Evolutionary conservation across 1,284 basidiomycete species (phyloP).

Genomic region (Exsudoporus floridanus): DNA sequence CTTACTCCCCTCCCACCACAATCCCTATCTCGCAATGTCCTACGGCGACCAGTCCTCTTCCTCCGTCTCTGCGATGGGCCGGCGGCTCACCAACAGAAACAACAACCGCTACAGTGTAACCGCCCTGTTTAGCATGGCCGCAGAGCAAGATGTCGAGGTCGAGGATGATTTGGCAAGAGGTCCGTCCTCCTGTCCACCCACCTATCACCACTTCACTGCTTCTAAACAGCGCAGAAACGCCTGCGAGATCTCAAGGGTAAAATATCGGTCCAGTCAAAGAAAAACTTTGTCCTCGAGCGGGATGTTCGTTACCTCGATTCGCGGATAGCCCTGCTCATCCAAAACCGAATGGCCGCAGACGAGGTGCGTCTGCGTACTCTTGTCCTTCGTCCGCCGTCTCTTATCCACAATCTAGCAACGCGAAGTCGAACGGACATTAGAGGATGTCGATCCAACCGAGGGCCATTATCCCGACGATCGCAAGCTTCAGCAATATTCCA

Average conservation of each 20-base stretch:
- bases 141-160: constrained; percentile 97
- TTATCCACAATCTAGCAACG: constrained; percentile 61
- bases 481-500: constrained; percentile 93
- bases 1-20: background rate
- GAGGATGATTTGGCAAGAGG: constrained; percentile 96
- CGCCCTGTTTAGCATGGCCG: constrained; percentile 95
- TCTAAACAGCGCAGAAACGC: constrained; percentile 82
- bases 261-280: constrained; percentile 98
- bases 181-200: constrained; percentile 41
- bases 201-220: background rate
- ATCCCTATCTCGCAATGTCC: constrained; percentile 48
- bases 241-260: constrained; percentile 94
- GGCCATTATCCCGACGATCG: constrained; percentile 92
- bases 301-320: constrained; percentile 99
- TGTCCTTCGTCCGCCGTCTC: constrained; percentile 1
- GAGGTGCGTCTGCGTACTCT: constrained; percentile 58
- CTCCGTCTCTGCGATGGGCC: constrained; percentile 61
- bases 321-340: constrained; percentile 95
- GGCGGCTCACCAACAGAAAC: constrained; percentile 83
- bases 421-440: constrained; percentile 90
- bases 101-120: constrained; percentile 97
- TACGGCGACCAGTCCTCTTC: constrained; percentile 68
- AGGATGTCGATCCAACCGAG: constrained; percentile 90
- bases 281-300: constrained; percentile 97
- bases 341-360: constrained; percentile 96